Percentiles rank a stretch among this genome's conserved stretches.
Conservation (phyloP, 306 rosid species). For the Lathyrus aphaca region DNA sequence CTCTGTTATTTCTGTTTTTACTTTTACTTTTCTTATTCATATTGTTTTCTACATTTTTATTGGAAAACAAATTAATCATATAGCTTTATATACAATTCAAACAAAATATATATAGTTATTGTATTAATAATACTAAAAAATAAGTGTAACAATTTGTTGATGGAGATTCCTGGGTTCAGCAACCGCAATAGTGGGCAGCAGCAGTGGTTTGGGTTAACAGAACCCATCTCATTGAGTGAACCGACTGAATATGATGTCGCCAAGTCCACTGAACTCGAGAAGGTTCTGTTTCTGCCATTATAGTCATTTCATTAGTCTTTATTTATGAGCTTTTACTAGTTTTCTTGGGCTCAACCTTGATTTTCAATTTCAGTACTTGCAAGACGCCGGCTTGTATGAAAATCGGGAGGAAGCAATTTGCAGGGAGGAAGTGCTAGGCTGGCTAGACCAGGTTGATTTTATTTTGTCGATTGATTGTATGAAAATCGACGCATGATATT, state of each 20-base stretch:
- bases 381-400: conserved; percentile 81
- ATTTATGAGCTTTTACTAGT: conserved; percentile 23
- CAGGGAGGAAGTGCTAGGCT: conserved; percentile 95
- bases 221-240: conserved; percentile 85
- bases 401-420: conserved; percentile 75
- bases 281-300: conserved; percentile 49
- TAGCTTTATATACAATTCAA: conserved; percentile 29
- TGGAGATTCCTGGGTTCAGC: conserved; percentile 74
- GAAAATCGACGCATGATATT: background rate
- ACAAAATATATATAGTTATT: conserved; percentile 1
- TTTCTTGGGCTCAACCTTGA: conserved; percentile 46
- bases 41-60: conserved; percentile 23
- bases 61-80: conserved; percentile 25
- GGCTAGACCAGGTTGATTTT: conserved; percentile 86
- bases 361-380: conserved; percentile 75
- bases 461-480: conserved; percentile 1
- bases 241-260: conserved; percentile 73
- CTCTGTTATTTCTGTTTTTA: too few species aligned
- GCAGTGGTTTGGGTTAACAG: conserved; percentile 80
- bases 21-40: background rate
- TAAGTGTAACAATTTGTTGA: conserved; percentile 27
- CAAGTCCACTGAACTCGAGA: conserved; percentile 77
- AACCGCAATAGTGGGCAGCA: conserved; percentile 64
- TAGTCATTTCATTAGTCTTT: background rate
- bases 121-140: conserved; percentile 9